Conservation (phyloP, 495 filamentous ascomycete genomes). For the Penicillium mononematosum region DNA sequence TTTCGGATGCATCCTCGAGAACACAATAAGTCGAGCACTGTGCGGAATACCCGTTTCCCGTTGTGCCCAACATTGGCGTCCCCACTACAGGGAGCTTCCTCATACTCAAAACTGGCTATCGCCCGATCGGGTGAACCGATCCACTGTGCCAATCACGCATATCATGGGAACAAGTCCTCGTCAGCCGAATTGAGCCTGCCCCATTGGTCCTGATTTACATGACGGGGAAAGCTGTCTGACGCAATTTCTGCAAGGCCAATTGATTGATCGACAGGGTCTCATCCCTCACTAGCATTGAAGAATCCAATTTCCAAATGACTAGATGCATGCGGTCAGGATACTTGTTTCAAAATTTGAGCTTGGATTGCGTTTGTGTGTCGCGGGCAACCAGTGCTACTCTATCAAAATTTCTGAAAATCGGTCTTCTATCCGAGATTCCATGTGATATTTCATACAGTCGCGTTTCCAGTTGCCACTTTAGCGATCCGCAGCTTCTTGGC, state of each 20-base stretch:
- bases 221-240: neutral
- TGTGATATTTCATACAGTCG: conserved; percentile 4
- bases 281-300: conserved; percentile 7
- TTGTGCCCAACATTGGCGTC: conserved; percentile 9
- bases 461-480: conserved; percentile 17
- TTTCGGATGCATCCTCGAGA: conserved; percentile 10
- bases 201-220: neutral
- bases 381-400: neutral
- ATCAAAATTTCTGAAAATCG: neutral
- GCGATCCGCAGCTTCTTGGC: conserved; percentile 14
- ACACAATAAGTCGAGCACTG: conserved; percentile 9
- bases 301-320: conserved; percentile 9
- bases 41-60: conserved; percentile 13
- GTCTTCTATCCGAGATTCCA: conserved; percentile 8
- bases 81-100: conserved; percentile 12
- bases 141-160: neutral
- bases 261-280: conserved; percentile 15
- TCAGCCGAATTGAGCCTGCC: conserved; percentile 6
- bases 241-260: conserved; percentile 1
- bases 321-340: conserved; percentile 19
- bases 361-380: neutral
- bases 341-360: neutral
- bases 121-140: neutral
- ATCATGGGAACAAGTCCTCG: conserved; percentile 13
- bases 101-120: conserved; percentile 3